Base-by-base conservation (phyloP, 2,329 filamentous ascomycete genomes). In the Stagonosporopsis chrysanthemi region DNA sequence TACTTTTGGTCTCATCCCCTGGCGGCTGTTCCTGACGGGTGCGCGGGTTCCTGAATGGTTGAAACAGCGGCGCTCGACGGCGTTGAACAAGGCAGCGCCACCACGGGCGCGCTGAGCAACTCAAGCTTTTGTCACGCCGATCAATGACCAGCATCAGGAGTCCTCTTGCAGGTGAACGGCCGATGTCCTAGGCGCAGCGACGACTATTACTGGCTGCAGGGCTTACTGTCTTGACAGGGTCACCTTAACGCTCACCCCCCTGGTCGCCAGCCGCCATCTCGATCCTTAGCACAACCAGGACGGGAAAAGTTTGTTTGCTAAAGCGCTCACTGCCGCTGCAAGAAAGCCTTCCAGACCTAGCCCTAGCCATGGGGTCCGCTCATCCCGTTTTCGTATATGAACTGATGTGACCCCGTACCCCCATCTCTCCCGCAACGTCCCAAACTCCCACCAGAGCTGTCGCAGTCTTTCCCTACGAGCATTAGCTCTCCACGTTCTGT, bases 401-500 rank as follows among this genome's bases (percentile, higher is more conserved):
- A 66, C 55, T 61, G 56, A 58, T 31, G 24, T 49, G 42, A 50
- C 64, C 69, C 69, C 64, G 57, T 57, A 46, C 58, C 65, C 67
- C 63, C 61, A 56, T 51, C 64, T 54, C 50, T 56, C 65, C 66
- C 61, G 41, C 63, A 61, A 69, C 64, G 61, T 65, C 60, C 56
- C 58, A 65, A 62, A 63, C 54, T 60, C 67, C 65, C 49, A 66
- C 67, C 72, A 72, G 67, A 68, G 64, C 66, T 71, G 65, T 71
- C 69, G 71, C 72, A 52, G 69, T 71, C 70, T 58, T 63, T 75
- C 72, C 63, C 73, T 75, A 69, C 67, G 72, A 77, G 75, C 76
- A 74, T 67, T 76, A 71, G 78, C 78, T 80, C 78, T 66, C 75
- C 76, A 61, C 73, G 65, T 71, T 73, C 73, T 42, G 70, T 75